phyloP scores from a whole-genome alignment of 1,284 basidiomycete species.

The Tilletiaria anomala region DNA sequence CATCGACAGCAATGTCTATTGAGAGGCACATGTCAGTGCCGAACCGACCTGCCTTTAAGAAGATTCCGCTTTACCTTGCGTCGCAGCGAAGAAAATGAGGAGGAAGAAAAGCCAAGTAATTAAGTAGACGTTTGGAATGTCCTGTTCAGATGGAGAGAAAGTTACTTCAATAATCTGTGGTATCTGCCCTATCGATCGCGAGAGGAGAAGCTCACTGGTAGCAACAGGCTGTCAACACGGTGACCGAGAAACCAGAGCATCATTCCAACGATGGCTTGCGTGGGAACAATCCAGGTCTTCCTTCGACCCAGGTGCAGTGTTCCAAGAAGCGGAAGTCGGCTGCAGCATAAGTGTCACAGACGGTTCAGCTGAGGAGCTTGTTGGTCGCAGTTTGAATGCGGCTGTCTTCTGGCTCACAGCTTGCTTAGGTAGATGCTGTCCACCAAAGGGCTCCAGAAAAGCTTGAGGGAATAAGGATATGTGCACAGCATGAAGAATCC shows the following conservation, averaged over 20 bases:
- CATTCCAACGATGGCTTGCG: constrained; percentile 76
- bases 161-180: not conserved
- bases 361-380: not conserved
- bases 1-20: constrained; percentile 89
- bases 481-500: constrained; percentile 84
- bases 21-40: constrained; percentile 5
- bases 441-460: constrained; percentile 95
- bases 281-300: constrained; percentile 97
- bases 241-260: constrained; percentile 76
- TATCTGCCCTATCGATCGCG: not conserved
- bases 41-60: no score
- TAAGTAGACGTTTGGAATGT: constrained; percentile 61
- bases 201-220: constrained; percentile 45
- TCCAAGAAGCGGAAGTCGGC: constrained; percentile 1
- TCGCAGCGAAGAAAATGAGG: constrained; percentile 87
- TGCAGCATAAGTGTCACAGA: not conserved
- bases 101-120: constrained; percentile 77
- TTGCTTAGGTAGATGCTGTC: constrained; percentile 72
- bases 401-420: constrained; percentile 21
- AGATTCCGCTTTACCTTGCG: constrained; percentile 56
- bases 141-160: constrained; percentile 47
- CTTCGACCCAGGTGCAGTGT: constrained; percentile 56
- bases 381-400: not conserved
- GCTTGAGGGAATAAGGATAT: constrained; percentile 93
- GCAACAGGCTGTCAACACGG: constrained; percentile 63